Base-by-base conservation (phyloP, 2,329 filamentous ascomycete species). In the Xylariaceae sp. region DNA sequence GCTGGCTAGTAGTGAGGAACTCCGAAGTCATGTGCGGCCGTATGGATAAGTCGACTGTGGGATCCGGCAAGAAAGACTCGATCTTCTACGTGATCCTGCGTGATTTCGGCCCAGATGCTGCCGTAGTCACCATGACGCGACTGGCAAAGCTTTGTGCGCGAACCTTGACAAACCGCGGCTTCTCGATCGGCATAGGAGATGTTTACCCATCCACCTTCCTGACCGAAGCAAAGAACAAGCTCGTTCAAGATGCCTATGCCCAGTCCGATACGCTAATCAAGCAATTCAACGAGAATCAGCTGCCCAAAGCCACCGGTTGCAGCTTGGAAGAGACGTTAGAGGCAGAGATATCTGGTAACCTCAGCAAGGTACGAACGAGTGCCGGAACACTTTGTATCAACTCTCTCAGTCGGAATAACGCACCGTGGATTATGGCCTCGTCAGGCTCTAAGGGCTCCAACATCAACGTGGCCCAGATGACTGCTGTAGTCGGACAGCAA, bases 401-500 rank as follows among this genome's bases (percentile, higher is more conserved):
- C 19, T 87, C 90, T 32, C 69, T 98, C 22, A 95, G 87, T 63
- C 82, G 78, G 43, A 88, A 88, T 64, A 98, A 98, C 50, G 81
- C 92, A 0, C 89, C 92, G 5, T 70, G 96, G 43, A 82, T 94
- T 64, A 98, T 98, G 92, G 92, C 92, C 40, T 92, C 86, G 42
- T 96, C 87, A 10, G 92, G 92, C 31, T 96, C 90, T 34, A 98
- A 98, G 60, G 92, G 92, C 56, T 94, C 88, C 5, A 83, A 86
- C 50, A 93, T 98, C 68, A 98, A 98, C 68, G 92, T 98, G 21
- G 92, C 92, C 7, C 92, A 98, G 65, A 98, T 98, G 92, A 84
- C 96, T 56, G 90, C 92, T 36, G 80, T 89, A 38, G 92, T 98
- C 55, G 92, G 92, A 32, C 92, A 98, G 62, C 92, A 98, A 50